Evolutionary conservation across 148 eudicot genomes (phyloP).

Genomic region (Bassia scoparia): DNA sequence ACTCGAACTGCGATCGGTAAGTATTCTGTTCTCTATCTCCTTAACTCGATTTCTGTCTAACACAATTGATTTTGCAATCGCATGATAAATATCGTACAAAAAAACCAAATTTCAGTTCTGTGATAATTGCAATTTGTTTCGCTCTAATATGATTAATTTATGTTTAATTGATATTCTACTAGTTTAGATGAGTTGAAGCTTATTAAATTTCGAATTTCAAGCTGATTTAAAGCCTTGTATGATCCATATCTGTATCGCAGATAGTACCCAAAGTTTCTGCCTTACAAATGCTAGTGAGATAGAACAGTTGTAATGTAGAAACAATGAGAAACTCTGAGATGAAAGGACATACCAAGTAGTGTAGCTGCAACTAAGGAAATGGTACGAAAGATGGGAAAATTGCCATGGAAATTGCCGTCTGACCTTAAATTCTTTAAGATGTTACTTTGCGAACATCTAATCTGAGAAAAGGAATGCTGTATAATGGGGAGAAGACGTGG

Average conservation of each 20-base stretch:
- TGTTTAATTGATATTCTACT: too few relatives aligned
- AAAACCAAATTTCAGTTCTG: conserved; percentile 2
- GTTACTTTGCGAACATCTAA: conserved; percentile 59
- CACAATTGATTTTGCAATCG: neutral
- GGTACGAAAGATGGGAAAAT: conserved; percentile 89
- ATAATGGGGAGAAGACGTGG: conserved; percentile 99
- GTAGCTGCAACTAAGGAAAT: conserved; percentile 76
- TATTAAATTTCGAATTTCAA: too few relatives aligned
- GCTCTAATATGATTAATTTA: too few relatives aligned
- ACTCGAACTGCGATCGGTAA: too few relatives aligned
- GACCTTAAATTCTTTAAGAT: conserved; percentile 83
- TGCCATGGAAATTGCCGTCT: conserved; percentile 90
- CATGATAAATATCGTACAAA: neutral
- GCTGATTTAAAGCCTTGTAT: neutral
- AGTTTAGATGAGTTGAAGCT: too few relatives aligned
- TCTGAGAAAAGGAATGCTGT: conserved; percentile 80
- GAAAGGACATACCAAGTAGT: conserved; percentile 78
- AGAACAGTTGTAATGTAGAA: conserved; percentile 29
- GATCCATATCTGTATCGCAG: neutral
- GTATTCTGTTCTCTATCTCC: too few relatives aligned
- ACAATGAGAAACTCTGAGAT: conserved; percentile 18
- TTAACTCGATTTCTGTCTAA: neutral
- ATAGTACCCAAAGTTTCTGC: neutral
- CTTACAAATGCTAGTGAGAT: conserved; percentile 44
- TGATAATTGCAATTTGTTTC: too few relatives aligned